Conservation (phyloP, 108 stramenopile genomes). For the Cyclotella cryptica region DNA sequence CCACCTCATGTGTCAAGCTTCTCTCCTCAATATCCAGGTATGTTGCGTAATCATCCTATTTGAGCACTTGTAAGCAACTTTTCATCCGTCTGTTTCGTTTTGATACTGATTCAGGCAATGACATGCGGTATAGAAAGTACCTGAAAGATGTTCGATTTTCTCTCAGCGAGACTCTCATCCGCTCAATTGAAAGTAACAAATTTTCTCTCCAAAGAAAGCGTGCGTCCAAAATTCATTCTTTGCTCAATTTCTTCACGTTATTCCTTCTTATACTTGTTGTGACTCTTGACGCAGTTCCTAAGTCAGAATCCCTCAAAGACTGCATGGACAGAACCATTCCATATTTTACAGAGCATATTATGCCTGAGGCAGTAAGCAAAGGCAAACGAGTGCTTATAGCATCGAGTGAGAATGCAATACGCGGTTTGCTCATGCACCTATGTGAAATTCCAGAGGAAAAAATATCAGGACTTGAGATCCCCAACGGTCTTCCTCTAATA, state of each 20-base stretch:
- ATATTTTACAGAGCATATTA: slow-evolving; percentile 88
- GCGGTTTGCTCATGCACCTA: slow-evolving; percentile 97
- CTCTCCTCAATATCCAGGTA: slow-evolving; percentile 79
- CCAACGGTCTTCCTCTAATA: slow-evolving; percentile 96
- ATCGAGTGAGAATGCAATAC: slow-evolving; percentile 98
- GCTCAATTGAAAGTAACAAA: slow-evolving; percentile 77
- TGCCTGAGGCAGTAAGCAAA: slow-evolving; percentile 83
- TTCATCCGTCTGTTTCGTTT: neutral
- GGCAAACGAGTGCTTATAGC: slow-evolving; percentile 96
- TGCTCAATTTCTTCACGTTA: neutral
- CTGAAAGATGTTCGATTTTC: slow-evolving; percentile 80
- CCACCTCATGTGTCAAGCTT: slow-evolving; percentile 90
- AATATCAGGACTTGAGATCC: slow-evolving; percentile 93
- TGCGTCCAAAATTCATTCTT: neutral
- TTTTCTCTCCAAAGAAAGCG: slow-evolving; percentile 71
- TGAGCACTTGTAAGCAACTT: neutral
- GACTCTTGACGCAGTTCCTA: slow-evolving; percentile 55
- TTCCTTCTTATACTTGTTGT: neutral
- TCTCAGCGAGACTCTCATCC: slow-evolving; percentile 74
- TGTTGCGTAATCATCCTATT: neutral
- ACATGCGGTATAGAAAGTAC: slow-evolving; percentile 84
- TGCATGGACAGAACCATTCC: slow-evolving; percentile 94
- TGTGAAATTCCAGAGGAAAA: slow-evolving; percentile 96
- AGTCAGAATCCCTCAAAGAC: slow-evolving; percentile 90
- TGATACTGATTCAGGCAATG: slow-evolving; percentile 55